phyloP scores from a whole-genome alignment of 2,329 filamentous ascomycete species.

The Lasiodiplodia citricola region DNA sequence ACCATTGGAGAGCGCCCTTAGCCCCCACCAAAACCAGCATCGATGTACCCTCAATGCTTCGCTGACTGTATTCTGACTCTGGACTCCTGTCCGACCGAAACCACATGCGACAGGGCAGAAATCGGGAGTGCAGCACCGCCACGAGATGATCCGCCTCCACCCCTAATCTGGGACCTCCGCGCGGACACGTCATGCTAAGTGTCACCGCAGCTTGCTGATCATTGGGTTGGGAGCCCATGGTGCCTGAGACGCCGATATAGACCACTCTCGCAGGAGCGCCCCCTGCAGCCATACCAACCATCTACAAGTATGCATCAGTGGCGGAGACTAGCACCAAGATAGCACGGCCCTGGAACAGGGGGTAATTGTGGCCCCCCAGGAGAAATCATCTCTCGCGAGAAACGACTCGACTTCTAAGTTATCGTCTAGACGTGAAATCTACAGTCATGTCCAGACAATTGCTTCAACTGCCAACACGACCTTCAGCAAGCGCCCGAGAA shows the following conservation, averaged over 20 bases:
- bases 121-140: background rate
- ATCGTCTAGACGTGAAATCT: too few species aligned
- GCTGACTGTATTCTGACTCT: background rate
- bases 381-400: too few species aligned
- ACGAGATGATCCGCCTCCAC: background rate
- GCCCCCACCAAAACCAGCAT: background rate
- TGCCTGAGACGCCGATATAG: background rate
- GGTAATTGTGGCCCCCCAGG: too few species aligned
- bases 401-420: too few species aligned
- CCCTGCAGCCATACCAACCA: background rate
- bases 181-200: conserved; percentile 4
- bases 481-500: too few species aligned
- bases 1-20: background rate
- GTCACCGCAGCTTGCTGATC: conserved; percentile 2
- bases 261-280: background rate
- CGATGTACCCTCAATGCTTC: background rate
- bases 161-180: background rate
- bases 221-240: background rate
- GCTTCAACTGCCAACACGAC: too few species aligned
- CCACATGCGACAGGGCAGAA: background rate
- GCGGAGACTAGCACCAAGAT: background rate
- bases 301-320: too few species aligned
- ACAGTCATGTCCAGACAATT: too few species aligned
- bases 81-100: background rate
- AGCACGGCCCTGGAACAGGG: too few species aligned